Percentiles rank a stretch among this genome's conserved stretches.
Evolutionary conservation across 78 protist genomes (phyloP).

Genomic region (Planoprotostelium fungivorum): DNA sequence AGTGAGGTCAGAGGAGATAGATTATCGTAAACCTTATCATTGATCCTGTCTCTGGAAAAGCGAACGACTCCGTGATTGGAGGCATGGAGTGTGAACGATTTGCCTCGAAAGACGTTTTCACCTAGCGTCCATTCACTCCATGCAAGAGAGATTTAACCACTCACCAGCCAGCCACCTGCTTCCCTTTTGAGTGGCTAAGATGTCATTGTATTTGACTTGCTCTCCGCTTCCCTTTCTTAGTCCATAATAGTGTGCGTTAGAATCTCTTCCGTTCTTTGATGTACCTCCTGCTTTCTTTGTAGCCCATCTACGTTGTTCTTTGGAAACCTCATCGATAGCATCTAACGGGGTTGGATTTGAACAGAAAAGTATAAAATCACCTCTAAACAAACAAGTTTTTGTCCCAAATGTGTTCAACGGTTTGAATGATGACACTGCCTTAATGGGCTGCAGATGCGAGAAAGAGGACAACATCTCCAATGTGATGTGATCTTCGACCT

Average conservation of each 20-base stretch:
- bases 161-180: background rate
- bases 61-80: background rate
- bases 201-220: background rate
- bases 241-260: background rate
- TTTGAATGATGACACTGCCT: background rate
- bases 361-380: too few species aligned
- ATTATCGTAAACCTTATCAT: background rate
- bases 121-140: background rate
- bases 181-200: background rate
- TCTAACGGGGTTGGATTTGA: too few species aligned
- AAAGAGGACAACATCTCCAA: background rate
- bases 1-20: background rate
- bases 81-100: background rate
- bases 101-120: background rate
- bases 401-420: background rate
- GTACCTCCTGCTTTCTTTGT: background rate
- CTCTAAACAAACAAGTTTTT: background rate
- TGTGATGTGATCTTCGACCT: background rate
- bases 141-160: background rate
- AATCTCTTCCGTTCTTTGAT: background rate
- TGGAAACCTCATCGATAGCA: background rate
- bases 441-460: too few species aligned
- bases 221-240: background rate
- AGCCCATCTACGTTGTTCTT: background rate
- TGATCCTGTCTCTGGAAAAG: background rate